Evolutionary conservation across 2,329 filamentous ascomycete species (phyloP).

Genomic region (Arthroderma uncinatum): DNA sequence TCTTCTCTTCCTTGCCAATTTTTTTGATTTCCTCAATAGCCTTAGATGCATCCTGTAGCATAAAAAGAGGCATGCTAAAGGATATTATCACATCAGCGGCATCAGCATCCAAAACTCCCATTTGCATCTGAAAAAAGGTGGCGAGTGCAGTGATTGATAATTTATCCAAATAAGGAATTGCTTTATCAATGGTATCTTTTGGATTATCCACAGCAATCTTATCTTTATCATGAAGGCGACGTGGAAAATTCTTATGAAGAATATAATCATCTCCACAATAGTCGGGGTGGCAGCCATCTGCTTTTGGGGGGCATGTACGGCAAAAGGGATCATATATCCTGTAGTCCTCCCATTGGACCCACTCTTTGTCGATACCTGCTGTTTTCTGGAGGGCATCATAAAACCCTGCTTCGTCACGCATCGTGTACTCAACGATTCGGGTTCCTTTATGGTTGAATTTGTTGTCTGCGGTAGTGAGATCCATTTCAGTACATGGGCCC

Average conservation of each 20-base stretch:
- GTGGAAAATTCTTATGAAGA: not conserved
- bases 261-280: too few species aligned
- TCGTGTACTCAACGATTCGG: not conserved
- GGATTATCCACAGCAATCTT: conserved; percentile 1
- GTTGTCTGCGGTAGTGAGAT: not conserved
- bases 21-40: conserved; percentile 4
- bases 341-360: not conserved
- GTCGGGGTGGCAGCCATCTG: too few species aligned
- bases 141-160: not conserved
- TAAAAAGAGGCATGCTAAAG: conserved; percentile 5
- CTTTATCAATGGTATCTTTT: not conserved
- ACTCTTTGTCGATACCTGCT: not conserved
- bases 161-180: not conserved
- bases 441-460: not conserved
- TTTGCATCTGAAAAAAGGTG: not conserved
- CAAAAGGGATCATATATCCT: not conserved
- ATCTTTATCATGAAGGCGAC: not conserved
- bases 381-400: not conserved
- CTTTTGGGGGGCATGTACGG: too few species aligned
- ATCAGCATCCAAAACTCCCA: conserved; percentile 1
- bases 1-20: conserved; percentile 8
- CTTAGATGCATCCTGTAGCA: conserved; percentile 6
- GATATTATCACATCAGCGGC: not conserved
- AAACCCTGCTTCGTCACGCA: conserved; percentile 4
- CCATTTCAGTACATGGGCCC: not conserved